Conservation (phyloP, 768 basidiomycete genomes). For the Scleroderma citrinum region DNA sequence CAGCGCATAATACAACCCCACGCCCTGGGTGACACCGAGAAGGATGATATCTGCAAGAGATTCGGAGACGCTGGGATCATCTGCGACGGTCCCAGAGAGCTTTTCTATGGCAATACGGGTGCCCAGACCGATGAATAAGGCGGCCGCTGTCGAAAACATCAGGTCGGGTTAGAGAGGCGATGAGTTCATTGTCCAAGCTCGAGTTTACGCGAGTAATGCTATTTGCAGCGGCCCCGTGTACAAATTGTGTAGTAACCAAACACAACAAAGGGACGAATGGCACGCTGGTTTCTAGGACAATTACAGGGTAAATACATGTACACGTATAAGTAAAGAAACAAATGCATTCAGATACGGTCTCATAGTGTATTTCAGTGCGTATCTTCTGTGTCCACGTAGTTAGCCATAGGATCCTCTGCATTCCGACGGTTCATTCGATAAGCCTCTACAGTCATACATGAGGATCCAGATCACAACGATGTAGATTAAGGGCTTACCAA, state of each 20-base stretch:
- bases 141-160: slow-evolving; percentile 54
- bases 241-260: neutral
- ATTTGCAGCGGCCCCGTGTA: too few relatives aligned
- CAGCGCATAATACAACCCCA: slow-evolving; percentile 63
- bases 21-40: slow-evolving; percentile 69
- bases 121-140: slow-evolving; percentile 69
- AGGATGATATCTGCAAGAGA: slow-evolving; percentile 58
- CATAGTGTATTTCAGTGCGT: slow-evolving; percentile 6
- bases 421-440: slow-evolving; percentile 73
- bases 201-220: neutral
- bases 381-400: slow-evolving; percentile 65
- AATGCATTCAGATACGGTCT: neutral
- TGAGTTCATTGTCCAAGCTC: neutral
- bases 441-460: slow-evolving; percentile 56
- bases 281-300: too few relatives aligned
- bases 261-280: neutral
- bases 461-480: slow-evolving; percentile 1
- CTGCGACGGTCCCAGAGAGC: slow-evolving; percentile 37
- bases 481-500: slow-evolving; percentile 44
- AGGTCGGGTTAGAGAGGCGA: slow-evolving; percentile 17
- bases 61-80: slow-evolving; percentile 24
- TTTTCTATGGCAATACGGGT: slow-evolving; percentile 65
- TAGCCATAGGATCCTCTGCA: slow-evolving; percentile 89
- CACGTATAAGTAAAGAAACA: neutral
- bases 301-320: neutral